Conservation (phyloP, 73 alveolate genomes). For the Uronychia setigera region DNA sequence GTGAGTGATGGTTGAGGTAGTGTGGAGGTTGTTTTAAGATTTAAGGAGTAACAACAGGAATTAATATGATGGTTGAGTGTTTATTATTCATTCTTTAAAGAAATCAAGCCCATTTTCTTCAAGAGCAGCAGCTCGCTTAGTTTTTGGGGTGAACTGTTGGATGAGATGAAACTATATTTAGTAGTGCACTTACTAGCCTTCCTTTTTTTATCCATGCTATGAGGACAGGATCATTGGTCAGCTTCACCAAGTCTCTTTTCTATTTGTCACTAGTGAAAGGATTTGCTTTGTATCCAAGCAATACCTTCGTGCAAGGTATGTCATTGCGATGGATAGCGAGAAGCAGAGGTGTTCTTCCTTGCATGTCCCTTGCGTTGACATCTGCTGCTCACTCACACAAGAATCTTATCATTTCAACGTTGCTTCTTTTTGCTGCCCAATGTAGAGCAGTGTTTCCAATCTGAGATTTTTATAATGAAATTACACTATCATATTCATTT, state of each 20-base stretch:
- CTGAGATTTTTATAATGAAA: background rate
- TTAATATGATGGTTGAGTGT: too few species aligned
- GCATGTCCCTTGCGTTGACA: conserved; percentile 23
- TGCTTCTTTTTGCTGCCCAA: conserved; percentile 40
- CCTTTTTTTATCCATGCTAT: too few species aligned
- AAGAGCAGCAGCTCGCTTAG: too few species aligned
- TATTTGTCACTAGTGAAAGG: conserved; percentile 5
- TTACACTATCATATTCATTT: conserved; percentile 19
- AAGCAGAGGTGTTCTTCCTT: conserved; percentile 44
- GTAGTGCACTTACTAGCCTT: too few species aligned
- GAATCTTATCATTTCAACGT: background rate
- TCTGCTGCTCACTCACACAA: conserved; percentile 1
- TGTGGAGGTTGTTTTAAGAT: too few species aligned
- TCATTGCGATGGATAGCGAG: conserved; percentile 6
- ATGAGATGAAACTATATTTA: too few species aligned
- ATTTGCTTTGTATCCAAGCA: conserved; percentile 20
- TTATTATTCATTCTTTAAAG: too few species aligned
- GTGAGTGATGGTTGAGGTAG: too few species aligned
- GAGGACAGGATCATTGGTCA: background rate
- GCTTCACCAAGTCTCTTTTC: background rate
- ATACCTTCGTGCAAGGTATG: background rate
- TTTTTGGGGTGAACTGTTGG: too few species aligned
- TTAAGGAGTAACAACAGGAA: too few species aligned
- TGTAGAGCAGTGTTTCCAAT: conserved; percentile 32
- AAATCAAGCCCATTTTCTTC: too few species aligned